Percentiles rank a stretch among this genome's conserved stretches.
Conservation (phyloP, 148 eudicot species). For the Nyssa sinensis region DNA sequence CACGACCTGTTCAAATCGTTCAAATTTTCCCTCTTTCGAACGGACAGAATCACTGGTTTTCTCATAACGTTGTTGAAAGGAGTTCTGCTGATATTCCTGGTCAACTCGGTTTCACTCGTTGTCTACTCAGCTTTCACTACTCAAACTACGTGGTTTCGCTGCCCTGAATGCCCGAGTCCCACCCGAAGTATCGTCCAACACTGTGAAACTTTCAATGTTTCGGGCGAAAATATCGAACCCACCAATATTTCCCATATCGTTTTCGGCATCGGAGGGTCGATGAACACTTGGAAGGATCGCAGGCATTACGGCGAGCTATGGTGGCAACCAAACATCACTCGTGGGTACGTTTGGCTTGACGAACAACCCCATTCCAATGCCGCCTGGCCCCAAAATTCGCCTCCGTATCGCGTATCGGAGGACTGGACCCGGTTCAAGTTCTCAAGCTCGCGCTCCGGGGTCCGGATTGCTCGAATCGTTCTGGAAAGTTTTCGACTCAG, state of each 20-base stretch:
- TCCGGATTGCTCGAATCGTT: constrained; percentile 68
- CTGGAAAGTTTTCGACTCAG: constrained; percentile 50
- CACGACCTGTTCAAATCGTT: constrained; percentile 23
- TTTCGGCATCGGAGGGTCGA: constrained; percentile 71
- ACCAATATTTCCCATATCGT: constrained; percentile 59
- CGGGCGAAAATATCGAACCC: constrained; percentile 11
- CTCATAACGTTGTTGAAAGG: constrained; percentile 18
- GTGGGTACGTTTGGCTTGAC: constrained; percentile 74
- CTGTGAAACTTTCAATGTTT: no score
- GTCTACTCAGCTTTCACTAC: constrained; percentile 28
- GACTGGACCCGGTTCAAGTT: constrained; percentile 29
- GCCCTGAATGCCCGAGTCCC: constrained; percentile 22
- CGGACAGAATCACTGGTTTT: constrained; percentile 15
- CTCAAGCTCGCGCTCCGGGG: constrained; percentile 39
- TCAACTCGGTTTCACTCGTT: constrained; percentile 33
- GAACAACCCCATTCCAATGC: constrained; percentile 26
- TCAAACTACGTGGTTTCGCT: constrained; percentile 27
- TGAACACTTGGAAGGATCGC: constrained; percentile 57
- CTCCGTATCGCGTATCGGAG: constrained; percentile 42
- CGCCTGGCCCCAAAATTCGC: constrained; percentile 23
- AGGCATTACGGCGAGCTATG: constrained; percentile 56
- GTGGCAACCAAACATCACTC: constrained; percentile 64
- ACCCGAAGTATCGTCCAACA: background rate
- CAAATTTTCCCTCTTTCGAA: constrained; percentile 2
- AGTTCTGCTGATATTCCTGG: constrained; percentile 20